phyloP scores from a whole-genome alignment of 768 basidiomycete species.

The Podaxis sp. region DNA sequence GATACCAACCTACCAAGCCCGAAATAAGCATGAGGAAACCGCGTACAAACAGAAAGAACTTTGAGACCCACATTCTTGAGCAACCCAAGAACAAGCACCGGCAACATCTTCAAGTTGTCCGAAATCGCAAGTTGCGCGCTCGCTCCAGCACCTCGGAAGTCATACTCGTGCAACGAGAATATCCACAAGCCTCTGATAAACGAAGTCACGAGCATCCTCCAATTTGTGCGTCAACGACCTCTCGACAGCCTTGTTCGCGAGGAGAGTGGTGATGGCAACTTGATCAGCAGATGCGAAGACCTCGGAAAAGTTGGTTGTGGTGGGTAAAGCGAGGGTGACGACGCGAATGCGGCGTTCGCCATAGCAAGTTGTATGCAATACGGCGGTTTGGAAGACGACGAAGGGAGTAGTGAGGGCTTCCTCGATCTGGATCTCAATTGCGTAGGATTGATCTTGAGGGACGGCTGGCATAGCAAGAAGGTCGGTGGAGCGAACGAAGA shows the following conservation, averaged over 20 bases:
- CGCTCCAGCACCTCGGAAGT: slow-evolving; percentile 89
- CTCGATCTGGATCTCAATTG: slow-evolving; percentile 94
- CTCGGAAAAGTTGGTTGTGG: slow-evolving; percentile 85
- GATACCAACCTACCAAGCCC: slow-evolving; percentile 69
- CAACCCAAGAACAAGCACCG: slow-evolving; percentile 84
- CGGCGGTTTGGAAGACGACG: slow-evolving; percentile 92
- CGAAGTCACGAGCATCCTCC: slow-evolving; percentile 86
- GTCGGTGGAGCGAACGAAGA: slow-evolving; percentile 97
- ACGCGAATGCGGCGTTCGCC: slow-evolving; percentile 92
- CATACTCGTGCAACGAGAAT: slow-evolving; percentile 86
- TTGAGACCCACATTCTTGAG: slow-evolving; percentile 82
- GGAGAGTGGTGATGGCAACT: slow-evolving; percentile 77
- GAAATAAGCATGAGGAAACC: not conserved
- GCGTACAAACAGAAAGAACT: not conserved
- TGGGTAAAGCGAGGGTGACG: slow-evolving; percentile 83
- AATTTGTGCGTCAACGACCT: slow-evolving; percentile 80
- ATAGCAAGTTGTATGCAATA: slow-evolving; percentile 92
- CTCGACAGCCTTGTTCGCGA: slow-evolving; percentile 94
- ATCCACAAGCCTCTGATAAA: slow-evolving; percentile 82
- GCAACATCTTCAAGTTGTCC: slow-evolving; percentile 94
- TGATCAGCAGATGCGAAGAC: slow-evolving; percentile 90
- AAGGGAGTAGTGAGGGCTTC: slow-evolving; percentile 89
- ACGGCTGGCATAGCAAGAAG: slow-evolving; percentile 94
- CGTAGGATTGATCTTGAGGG: slow-evolving; percentile 93
- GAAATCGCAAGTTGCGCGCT: slow-evolving; percentile 91